Percentiles rank a stretch among this genome's conserved stretches.
Conservation (phyloP, 805 yeast genomes). For the Schwanniomyces vanrijiae region DNA sequence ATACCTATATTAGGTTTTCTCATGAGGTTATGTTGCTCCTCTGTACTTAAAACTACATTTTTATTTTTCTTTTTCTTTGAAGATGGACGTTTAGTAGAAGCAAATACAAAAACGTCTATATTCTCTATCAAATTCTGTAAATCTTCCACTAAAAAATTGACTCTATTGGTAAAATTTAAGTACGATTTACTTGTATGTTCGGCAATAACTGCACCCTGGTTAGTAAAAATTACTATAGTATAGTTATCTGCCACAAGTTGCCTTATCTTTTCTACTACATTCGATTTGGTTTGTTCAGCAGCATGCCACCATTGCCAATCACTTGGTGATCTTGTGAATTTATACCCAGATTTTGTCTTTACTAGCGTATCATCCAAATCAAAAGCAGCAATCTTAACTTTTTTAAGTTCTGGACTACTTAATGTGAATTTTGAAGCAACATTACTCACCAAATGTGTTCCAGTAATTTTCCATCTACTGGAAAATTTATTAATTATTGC, state of each 20-base stretch:
- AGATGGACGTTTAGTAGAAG: constrained; percentile 58
- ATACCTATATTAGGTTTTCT: constrained; percentile 82
- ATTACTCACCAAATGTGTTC: constrained; percentile 46
- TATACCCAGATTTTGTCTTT: constrained; percentile 58
- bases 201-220: constrained; percentile 73
- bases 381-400: constrained; percentile 61
- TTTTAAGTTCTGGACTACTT: constrained; percentile 1
- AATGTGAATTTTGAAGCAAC: constrained; percentile 25
- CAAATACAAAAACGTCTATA: constrained; percentile 48
- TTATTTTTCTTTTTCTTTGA: constrained; percentile 11
- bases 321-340: constrained; percentile 53
- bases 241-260: constrained; percentile 23
- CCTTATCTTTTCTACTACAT: constrained; percentile 21
- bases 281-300: constrained; percentile 9
- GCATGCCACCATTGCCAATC: constrained; percentile 68
- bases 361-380: constrained; percentile 85
- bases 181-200: constrained; percentile 30
- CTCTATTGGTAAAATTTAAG: constrained; percentile 39
- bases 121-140: constrained; percentile 22
- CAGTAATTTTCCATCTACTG: constrained; percentile 23
- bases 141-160: constrained; percentile 36
- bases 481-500: constrained; percentile 1
- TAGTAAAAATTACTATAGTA: constrained; percentile 72
- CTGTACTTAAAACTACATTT: constrained; percentile 20
- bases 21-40: constrained; percentile 35